Evolutionary conservation across 2,329 filamentous ascomycete species (phyloP).

Genomic region (Ophiognomonia clavigignenti-juglandacearum): DNA sequence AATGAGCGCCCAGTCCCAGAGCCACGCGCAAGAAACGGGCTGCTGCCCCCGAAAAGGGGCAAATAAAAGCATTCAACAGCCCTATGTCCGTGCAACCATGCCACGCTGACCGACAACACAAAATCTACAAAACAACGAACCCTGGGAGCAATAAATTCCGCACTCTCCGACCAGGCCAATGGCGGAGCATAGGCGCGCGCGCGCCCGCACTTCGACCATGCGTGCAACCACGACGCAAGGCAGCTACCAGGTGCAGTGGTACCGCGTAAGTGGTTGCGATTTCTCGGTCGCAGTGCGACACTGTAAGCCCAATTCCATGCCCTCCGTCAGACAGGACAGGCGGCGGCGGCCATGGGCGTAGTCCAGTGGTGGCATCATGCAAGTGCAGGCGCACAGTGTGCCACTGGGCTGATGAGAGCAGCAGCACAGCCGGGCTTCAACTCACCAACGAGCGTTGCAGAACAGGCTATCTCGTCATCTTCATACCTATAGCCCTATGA

Average conservation of each 20-base stretch:
- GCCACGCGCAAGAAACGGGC: too few relatives aligned
- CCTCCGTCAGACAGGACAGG: not conserved
- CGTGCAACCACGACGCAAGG: not conserved
- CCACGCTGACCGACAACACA: too few relatives aligned
- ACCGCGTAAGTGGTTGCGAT: not conserved
- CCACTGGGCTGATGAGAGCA: not conserved
- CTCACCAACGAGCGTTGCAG: not conserved
- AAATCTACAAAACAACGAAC: too few relatives aligned
- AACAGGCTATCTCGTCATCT: not conserved
- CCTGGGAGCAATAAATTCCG: too few relatives aligned
- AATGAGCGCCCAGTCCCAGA: not conserved
- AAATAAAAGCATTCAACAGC: too few relatives aligned
- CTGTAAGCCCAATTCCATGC: not conserved
- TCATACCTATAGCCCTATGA: too few relatives aligned
- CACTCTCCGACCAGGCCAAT: too few relatives aligned
- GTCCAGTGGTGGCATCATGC: not conserved
- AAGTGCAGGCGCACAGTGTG: not conserved
- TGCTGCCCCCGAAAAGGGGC: too few relatives aligned
- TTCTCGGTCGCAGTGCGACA: not conserved
- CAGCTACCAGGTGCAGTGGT: not conserved
- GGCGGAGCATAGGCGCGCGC: too few relatives aligned
- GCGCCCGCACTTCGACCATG: too few relatives aligned
- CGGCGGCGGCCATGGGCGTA: too few relatives aligned
- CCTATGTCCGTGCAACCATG: too few relatives aligned
- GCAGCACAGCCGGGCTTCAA: not conserved